Conservation (phyloP, 805 yeast species). For the Dipodascopsis uninucleata region DNA sequence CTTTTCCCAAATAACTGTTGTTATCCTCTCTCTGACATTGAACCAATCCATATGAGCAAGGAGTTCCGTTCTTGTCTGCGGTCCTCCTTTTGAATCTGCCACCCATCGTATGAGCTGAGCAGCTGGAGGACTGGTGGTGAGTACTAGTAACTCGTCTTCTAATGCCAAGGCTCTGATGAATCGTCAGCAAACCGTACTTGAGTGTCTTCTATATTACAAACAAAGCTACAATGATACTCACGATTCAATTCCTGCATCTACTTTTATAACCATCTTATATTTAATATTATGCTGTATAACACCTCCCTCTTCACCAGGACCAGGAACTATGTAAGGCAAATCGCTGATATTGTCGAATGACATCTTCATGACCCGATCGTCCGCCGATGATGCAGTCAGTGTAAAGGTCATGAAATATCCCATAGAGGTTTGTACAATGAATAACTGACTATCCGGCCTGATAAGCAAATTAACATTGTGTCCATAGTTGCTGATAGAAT, state of each 20-base stretch:
- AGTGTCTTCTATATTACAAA: slow-evolving; percentile 24
- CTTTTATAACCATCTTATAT: slow-evolving; percentile 31
- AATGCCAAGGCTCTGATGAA: slow-evolving; percentile 23
- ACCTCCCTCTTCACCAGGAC: slow-evolving; percentile 42
- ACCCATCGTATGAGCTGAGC: slow-evolving; percentile 27
- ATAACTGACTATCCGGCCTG: slow-evolving; percentile 44
- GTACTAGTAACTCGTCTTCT: slow-evolving; percentile 25
- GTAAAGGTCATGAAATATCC: slow-evolving; percentile 27
- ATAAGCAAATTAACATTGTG: slow-evolving; percentile 41
- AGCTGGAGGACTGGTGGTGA: slow-evolving; percentile 26
- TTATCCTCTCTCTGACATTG: slow-evolving; percentile 24
- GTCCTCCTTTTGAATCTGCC: slow-evolving; percentile 20
- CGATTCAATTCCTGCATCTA: slow-evolving; percentile 35
- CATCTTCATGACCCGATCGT: slow-evolving; percentile 12
- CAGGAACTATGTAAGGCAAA: slow-evolving; percentile 32
- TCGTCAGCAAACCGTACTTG: background rate
- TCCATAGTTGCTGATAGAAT: slow-evolving; percentile 49
- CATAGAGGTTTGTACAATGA: slow-evolving; percentile 32
- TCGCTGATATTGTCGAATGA: slow-evolving; percentile 13
- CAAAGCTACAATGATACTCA: slow-evolving; percentile 26
- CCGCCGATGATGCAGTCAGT: slow-evolving; percentile 16
- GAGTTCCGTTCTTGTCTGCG: slow-evolving; percentile 28
- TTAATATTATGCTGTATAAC: slow-evolving; percentile 35
- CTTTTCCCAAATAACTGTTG: slow-evolving; percentile 28
- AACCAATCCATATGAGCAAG: slow-evolving; percentile 30